These are phyloP conservation scores for Blastobotrys chiropterorum DNA, from an alignment of 805 yeast genomes.

Conservation along the genomic window DNA sequence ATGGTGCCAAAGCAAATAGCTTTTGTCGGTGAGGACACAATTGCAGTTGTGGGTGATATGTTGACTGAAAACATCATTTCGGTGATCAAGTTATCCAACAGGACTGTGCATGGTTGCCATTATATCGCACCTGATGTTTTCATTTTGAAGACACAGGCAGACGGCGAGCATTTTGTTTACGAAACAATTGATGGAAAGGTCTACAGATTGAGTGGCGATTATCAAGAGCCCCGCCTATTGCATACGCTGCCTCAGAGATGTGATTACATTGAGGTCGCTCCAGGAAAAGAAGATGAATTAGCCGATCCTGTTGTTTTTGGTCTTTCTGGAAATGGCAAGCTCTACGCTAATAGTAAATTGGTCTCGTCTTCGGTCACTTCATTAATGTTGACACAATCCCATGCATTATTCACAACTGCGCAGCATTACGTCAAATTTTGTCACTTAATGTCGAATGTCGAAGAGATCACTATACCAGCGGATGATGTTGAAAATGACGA, in stretches of 20 bases:
- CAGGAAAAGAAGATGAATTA: conserved; percentile 4
- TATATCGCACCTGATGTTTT: conserved; percentile 48
- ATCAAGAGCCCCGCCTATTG: conserved; percentile 3
- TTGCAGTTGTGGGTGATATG: conserved; percentile 47
- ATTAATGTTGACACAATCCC: conserved; percentile 60
- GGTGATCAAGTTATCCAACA: conserved; percentile 22
- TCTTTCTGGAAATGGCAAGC: conserved; percentile 64
- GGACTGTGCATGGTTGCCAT: conserved; percentile 18
- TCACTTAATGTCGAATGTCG: conserved; percentile 46
- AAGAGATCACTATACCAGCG: conserved; percentile 28
- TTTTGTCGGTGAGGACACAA: conserved; percentile 43
- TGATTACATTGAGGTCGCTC: conserved; percentile 33
- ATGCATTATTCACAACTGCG: conserved; percentile 79
- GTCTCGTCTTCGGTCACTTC: conserved; percentile 78
- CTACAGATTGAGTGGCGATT: conserved; percentile 24
- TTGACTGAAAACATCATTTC: conserved; percentile 6
- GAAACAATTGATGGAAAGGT: conserved; percentile 63
- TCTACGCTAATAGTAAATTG: conserved; percentile 55
- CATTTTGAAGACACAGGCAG: conserved; percentile 48
- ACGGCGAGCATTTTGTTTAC: conserved; percentile 38
- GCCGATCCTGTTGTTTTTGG: conserved; percentile 52
- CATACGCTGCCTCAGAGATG: conserved; percentile 60
- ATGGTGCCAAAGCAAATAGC: conserved; percentile 47
- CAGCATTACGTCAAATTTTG: conserved; percentile 77
- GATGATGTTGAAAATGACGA: conserved; percentile 51